A percentile compares a stretch with the other conserved stretches of the same genome.
phyloP scores from a whole-genome alignment of 306 rosid species.

The Ziziphus jujuba region DNA sequence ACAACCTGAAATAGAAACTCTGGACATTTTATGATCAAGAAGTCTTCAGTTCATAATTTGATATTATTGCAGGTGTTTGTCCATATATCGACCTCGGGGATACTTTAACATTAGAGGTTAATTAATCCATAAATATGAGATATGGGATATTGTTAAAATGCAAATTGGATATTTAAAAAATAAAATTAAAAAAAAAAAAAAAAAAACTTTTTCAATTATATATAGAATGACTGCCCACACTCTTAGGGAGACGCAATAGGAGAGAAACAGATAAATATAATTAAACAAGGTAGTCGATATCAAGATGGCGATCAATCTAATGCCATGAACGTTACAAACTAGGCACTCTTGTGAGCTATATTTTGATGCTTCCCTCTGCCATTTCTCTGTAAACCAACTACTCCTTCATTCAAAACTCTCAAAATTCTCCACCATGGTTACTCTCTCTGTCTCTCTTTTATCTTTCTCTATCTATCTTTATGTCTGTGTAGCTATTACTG shows the following conservation, averaged over 20 bases:
- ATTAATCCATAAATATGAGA: constrained; percentile 11
- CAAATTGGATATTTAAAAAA: not conserved
- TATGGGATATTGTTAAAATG: constrained; percentile 34
- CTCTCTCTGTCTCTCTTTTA: constrained; percentile 16
- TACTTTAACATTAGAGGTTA: not conserved
- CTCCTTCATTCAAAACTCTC: constrained; percentile 33
- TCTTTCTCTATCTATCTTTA: constrained; percentile 9
- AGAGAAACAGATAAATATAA: constrained; percentile 30
- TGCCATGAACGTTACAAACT: constrained; percentile 36
- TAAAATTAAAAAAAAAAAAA: constrained; percentile 21
- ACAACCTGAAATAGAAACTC: too few relatives aligned
- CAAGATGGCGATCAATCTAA: constrained; percentile 31
- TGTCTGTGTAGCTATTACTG: not conserved
- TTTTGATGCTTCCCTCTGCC: not conserved
- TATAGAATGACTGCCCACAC: not conserved
- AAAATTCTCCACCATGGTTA: constrained; percentile 35
- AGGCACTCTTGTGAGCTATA: constrained; percentile 14
- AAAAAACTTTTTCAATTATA: constrained; percentile 12
- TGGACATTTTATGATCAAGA: too few relatives aligned
- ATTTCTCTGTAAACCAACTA: constrained; percentile 9
- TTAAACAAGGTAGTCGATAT: constrained; percentile 13
- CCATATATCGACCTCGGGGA: not conserved
- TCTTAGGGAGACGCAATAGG: constrained; percentile 23
- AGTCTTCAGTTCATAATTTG: too few relatives aligned
- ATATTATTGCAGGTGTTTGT: too few relatives aligned